Percentiles rank a stretch among this genome's conserved stretches.
These are phyloP conservation scores for Chaetomium tenue DNA, from an alignment of 495 filamentous ascomycete species.

Conservation along the genomic window DNA sequence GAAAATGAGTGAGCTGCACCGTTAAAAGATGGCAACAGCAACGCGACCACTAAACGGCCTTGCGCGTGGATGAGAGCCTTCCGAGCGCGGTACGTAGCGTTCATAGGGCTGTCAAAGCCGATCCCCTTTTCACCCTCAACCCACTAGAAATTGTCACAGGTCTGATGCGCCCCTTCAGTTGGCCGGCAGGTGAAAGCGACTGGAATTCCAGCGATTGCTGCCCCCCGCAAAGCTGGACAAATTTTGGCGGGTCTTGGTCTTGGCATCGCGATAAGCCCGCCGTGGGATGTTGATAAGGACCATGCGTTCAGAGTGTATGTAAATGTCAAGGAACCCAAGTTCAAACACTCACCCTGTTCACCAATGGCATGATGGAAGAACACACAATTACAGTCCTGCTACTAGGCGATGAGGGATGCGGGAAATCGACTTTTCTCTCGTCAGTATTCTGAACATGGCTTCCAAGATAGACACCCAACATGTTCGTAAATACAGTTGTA, in stretches of 20 bases:
- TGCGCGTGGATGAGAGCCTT: conserved; percentile 15
- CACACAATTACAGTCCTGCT: conserved; percentile 67
- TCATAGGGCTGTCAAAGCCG: conserved; percentile 16
- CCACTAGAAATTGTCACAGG: neutral
- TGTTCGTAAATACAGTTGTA: neutral
- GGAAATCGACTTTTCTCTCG: conserved; percentile 89
- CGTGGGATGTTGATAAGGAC: conserved; percentile 16
- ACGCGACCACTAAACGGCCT: conserved; percentile 1
- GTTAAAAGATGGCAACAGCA: neutral
- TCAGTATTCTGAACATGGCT: conserved; percentile 47
- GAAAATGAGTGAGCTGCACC: neutral
- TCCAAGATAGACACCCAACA: neutral
- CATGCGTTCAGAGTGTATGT: neutral
- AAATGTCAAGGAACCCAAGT: neutral
- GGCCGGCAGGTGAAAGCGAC: conserved; percentile 12
- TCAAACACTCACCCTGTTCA: neutral
- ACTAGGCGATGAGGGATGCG: conserved; percentile 75
- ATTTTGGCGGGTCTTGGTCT: conserved; percentile 6
- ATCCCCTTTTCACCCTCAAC: neutral
- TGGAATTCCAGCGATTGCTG: neutral
- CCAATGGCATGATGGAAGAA: conserved; percentile 38
- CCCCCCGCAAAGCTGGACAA: neutral
- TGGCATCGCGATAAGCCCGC: conserved; percentile 13
- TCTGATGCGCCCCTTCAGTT: conserved; percentile 6
- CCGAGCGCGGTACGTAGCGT: neutral